Evolutionary conservation across 2,329 filamentous ascomycete species (phyloP), one percentile per base, ranked within the genome.

Genomic region (Colletotrichum sp.): DNA sequence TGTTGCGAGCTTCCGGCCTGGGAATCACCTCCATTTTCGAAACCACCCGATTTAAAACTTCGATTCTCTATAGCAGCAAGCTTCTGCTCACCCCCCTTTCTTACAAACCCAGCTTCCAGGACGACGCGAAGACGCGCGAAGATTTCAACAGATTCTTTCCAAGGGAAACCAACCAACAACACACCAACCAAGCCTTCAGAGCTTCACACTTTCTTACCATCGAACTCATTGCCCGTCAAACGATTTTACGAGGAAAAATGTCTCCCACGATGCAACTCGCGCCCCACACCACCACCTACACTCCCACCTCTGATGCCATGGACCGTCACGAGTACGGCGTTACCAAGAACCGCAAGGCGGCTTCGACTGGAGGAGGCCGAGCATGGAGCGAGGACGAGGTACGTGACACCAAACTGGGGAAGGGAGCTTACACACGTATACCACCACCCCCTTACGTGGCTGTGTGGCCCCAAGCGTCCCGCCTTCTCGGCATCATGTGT

Each of bases 351-450:
- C 90, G 93, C 77, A 95, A 94, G 87, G 86, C 90, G 77, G 90
- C 92, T 26, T 92, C 93, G 76, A 94, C 93, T 67, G 93, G 94
- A 78, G 94, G 94, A 79, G 94, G 94, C 80, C 90, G 95, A 84
- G 94, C 94, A 73, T 96, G 95, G 95, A 96, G 94, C 78, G 95
- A 96, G 83, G 94, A 96, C 84, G 95, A 96, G 92, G 94, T 95
- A 88, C 80, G 89, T 81, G 60, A 49, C 59, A 75, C 39, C 4
- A 52, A 55, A 3, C 24, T 4, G 12, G 44, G 44, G n/a, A 59
- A 26, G 34, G 59, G 21, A 39, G 62, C 62, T 64, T 34, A 28
- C 36, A 65, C 59, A 76, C 16, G 44, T 52, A 52, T 52, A 52
- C 30, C 6, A 69, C 26, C 16, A 36, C 13, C 34, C 32, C 21